Evolutionary conservation across 1,284 basidiomycete genomes (phyloP).

Genomic region (Melanopsichium pennsylvanicum): DNA sequence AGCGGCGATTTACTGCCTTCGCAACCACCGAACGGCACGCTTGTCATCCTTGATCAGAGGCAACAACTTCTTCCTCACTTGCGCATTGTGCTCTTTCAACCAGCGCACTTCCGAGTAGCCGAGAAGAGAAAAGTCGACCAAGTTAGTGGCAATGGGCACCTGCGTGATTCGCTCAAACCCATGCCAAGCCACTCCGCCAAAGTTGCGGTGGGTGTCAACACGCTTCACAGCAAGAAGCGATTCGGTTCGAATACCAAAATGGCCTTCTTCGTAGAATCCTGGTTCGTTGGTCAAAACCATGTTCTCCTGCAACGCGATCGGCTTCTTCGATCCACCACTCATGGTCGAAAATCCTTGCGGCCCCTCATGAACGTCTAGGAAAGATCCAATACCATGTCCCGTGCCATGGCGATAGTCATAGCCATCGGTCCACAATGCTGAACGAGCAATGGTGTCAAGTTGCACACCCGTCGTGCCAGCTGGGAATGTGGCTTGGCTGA

Average conservation of each 20-base stretch:
- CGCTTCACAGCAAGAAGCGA: slow-evolving; percentile 51
- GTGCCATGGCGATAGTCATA: slow-evolving; percentile 58
- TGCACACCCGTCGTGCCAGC: slow-evolving; percentile 56
- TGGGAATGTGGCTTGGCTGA: slow-evolving; percentile 53
- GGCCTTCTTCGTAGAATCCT: slow-evolving; percentile 61
- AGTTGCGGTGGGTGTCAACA: slow-evolving; percentile 49
- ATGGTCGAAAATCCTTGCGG: slow-evolving; percentile 56
- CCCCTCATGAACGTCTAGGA: slow-evolving; percentile 60
- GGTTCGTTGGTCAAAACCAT: slow-evolving; percentile 62
- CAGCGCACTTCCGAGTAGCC: slow-evolving; percentile 57
- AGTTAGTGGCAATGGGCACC: slow-evolving; percentile 58
- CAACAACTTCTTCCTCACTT: slow-evolving; percentile 46
- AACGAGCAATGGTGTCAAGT: slow-evolving; percentile 56
- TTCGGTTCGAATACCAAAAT: slow-evolving; percentile 61
- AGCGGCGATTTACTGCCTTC: slow-evolving; percentile 44
- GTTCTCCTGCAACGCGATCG: slow-evolving; percentile 43
- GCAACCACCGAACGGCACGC: slow-evolving; percentile 53
- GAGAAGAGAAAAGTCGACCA: slow-evolving; percentile 62
- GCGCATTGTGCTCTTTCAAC: slow-evolving; percentile 65
- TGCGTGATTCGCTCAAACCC: slow-evolving; percentile 66
- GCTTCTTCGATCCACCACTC: slow-evolving; percentile 45
- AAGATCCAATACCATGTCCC: slow-evolving; percentile 60
- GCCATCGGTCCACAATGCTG: slow-evolving; percentile 59
- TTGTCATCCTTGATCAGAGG: slow-evolving; percentile 59
- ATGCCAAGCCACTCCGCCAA: slow-evolving; percentile 59